phyloP scores from a whole-genome alignment of 1,284 basidiomycete genomes.

The Thecaphora frezii region DNA sequence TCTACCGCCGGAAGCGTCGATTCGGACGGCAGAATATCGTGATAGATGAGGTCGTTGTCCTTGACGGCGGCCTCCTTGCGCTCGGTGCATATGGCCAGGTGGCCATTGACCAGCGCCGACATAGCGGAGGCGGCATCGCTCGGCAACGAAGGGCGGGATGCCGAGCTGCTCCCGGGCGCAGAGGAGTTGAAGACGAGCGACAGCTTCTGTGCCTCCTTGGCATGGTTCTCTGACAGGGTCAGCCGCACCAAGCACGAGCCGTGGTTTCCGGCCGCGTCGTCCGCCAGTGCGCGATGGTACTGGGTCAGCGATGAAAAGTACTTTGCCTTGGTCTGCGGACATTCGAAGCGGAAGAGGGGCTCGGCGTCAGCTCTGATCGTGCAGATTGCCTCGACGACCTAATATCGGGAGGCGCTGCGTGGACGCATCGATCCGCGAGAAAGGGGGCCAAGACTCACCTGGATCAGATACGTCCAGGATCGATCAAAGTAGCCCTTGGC shows the following conservation, averaged over 20 bases:
- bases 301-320: conserved; percentile 84
- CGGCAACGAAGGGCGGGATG: conserved; percentile 71
- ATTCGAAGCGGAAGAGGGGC: not conserved
- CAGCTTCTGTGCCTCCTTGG: conserved; percentile 79
- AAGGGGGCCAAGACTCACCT: conserved; percentile 69
- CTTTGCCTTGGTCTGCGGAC: conserved; percentile 78
- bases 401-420: too few species aligned
- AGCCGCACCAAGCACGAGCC: conserved; percentile 84
- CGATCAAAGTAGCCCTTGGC: conserved; percentile 91
- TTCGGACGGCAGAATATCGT: conserved; percentile 81
- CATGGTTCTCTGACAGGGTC: conserved; percentile 74
- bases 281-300: conserved; percentile 80
- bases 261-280: conserved; percentile 75
- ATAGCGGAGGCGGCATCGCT: conserved; percentile 79
- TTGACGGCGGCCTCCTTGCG: conserved; percentile 74
- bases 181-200: conserved; percentile 73
- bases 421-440: too few species aligned
- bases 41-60: conserved; percentile 97
- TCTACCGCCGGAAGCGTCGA: conserved; percentile 80
- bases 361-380: not conserved
- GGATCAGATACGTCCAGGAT: conserved; percentile 85
- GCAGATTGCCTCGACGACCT: too few species aligned
- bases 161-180: conserved; percentile 66
- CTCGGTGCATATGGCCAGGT: conserved; percentile 75
- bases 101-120: conserved; percentile 78